A percentile compares a stretch with the other conserved stretches of the same genome.
Conservation (phyloP, 805 yeast species). For the Candida qinlingensis region DNA sequence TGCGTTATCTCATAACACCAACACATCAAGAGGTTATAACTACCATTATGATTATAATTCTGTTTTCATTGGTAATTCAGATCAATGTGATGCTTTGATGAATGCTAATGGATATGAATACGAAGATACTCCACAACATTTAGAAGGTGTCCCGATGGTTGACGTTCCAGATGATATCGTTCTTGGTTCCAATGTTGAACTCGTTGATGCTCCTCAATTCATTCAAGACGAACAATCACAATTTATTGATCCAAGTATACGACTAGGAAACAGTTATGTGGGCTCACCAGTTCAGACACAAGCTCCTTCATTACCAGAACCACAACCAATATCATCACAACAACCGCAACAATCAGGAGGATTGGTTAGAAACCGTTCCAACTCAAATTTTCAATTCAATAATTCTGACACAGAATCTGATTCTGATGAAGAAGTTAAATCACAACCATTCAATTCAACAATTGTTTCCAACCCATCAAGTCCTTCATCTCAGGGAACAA, state of each 20-base stretch:
- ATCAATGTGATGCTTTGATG: slow-evolving; percentile 8
- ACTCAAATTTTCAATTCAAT: slow-evolving; percentile 4
- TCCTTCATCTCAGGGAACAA: neutral
- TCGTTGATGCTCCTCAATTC: slow-evolving; percentile 11
- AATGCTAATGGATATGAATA: slow-evolving; percentile 16
- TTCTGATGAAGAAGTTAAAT: slow-evolving; percentile 21
- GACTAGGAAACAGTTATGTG: neutral
- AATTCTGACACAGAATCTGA: slow-evolving; percentile 25
- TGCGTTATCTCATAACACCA: slow-evolving; percentile 67
- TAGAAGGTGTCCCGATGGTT: slow-evolving; percentile 24
- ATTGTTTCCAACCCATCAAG: neutral
- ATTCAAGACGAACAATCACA: neutral
- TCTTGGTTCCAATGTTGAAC: slow-evolving; percentile 22
- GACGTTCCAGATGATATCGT: slow-evolving; percentile 27
- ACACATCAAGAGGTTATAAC: slow-evolving; percentile 69
- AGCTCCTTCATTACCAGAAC: neutral
- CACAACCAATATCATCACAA: neutral
- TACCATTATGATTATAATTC: slow-evolving; percentile 77
- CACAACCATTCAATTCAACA: slow-evolving; percentile 7
- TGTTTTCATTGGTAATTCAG: slow-evolving; percentile 52
- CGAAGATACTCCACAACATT: slow-evolving; percentile 21
- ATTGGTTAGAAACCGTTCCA: neutral
- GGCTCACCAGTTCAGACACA: slow-evolving; percentile 3
- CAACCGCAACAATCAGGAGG: neutral
- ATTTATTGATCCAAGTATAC: slow-evolving; percentile 4